Conservation (phyloP, 192 early-diverging fungal species). For the Rhizophagus clarus region DNA sequence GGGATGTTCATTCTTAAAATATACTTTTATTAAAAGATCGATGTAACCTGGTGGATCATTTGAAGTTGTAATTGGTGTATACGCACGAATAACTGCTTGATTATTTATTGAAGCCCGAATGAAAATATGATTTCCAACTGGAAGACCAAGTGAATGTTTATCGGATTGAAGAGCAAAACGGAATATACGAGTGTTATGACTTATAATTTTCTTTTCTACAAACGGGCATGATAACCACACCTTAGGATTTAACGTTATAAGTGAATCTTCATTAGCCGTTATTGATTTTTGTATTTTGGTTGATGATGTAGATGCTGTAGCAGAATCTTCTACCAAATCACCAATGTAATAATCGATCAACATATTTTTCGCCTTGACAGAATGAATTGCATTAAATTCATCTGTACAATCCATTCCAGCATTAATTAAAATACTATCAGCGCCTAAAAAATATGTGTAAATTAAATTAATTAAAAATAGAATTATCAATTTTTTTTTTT, state of each 20-base stretch:
- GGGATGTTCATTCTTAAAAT: slow-evolving; percentile 42
- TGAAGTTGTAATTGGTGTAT: slow-evolving; percentile 72
- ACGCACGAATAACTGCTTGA: slow-evolving; percentile 72
- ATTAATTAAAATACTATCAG: slow-evolving; percentile 80
- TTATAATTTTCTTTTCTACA: slow-evolving; percentile 40
- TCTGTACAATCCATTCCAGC: slow-evolving; percentile 85
- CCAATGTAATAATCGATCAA: slow-evolving; percentile 73
- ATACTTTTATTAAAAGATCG: slow-evolving; percentile 84
- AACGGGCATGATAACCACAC: slow-evolving; percentile 46
- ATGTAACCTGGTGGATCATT: slow-evolving; percentile 61
- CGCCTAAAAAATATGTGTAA: slow-evolving; percentile 41
- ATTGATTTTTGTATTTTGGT: background rate
- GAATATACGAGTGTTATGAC: slow-evolving; percentile 48
- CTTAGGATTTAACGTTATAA: slow-evolving; percentile 35
- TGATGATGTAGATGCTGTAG: background rate
- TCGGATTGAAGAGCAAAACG: slow-evolving; percentile 58
- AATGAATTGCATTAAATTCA: slow-evolving; percentile 92
- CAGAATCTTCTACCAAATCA: slow-evolving; percentile 40
- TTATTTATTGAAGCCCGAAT: slow-evolving; percentile 53
- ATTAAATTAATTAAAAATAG: background rate
- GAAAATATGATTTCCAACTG: slow-evolving; percentile 62
- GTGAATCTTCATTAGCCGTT: background rate
- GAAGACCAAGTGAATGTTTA: slow-evolving; percentile 59
- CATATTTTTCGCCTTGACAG: slow-evolving; percentile 76
- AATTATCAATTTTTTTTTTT: too few relatives aligned